phyloP scores from a whole-genome alignment of 202 grass and related monocot species.

The Miscanthus sacchariflorus region DNA sequence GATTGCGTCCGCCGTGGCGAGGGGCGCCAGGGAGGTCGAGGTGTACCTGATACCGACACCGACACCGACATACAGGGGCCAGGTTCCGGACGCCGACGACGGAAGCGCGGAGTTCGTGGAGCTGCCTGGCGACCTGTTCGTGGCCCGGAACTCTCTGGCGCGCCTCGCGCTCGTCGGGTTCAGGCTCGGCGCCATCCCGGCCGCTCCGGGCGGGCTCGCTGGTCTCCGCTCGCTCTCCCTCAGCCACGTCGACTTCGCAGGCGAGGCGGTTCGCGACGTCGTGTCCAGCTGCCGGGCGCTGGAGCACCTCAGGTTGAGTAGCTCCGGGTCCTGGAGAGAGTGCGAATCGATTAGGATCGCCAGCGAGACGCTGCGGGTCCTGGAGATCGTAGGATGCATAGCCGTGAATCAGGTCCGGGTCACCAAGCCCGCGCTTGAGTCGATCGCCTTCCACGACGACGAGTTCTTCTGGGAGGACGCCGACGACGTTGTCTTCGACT shows the following conservation, averaged over 20 bases:
- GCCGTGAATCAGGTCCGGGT: conserved; percentile 25
- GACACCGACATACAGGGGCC: too few relatives aligned
- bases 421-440: conserved; percentile 48
- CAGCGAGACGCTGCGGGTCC: conserved; percentile 34
- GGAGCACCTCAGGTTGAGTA: conserved; percentile 53
- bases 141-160: conserved; percentile 29
- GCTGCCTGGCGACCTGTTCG: conserved; percentile 42
- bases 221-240: too few relatives aligned
- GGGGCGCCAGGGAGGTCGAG: conserved; percentile 51
- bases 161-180: conserved; percentile 44
- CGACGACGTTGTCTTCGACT: too few relatives aligned
- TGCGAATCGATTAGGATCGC: neutral
- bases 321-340: too few relatives aligned
- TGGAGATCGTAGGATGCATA: conserved; percentile 45
- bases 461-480: too few relatives aligned
- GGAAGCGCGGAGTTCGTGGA: neutral
- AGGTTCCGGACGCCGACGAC: too few relatives aligned
- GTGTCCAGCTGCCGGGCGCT: conserved; percentile 31
- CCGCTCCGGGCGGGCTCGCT: neutral
- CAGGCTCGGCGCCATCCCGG: conserved; percentile 13
- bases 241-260: too few relatives aligned
- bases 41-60: conserved; percentile 13
- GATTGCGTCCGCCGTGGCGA: conserved; percentile 42
- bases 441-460: conserved; percentile 44
- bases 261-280: too few relatives aligned